These are phyloP conservation scores for Chrysoporthe puriensis DNA, from an alignment of 2,329 filamentous ascomycete species.

Conservation along the genomic window DNA sequence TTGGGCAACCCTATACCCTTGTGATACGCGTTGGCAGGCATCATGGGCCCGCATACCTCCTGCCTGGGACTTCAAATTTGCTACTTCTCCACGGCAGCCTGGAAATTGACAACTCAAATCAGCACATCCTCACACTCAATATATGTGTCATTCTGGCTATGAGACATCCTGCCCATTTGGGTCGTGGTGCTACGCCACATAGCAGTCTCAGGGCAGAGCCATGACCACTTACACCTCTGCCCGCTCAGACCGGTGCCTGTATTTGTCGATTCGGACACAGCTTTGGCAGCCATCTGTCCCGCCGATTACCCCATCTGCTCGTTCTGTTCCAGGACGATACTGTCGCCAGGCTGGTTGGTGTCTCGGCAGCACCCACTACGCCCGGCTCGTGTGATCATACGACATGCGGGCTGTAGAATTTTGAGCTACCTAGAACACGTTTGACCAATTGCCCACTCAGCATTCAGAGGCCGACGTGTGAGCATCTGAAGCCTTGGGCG, in stretches of 20 bases:
- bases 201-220: not conserved
- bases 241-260: not conserved
- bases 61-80: constrained; percentile 9
- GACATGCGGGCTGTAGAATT: not conserved
- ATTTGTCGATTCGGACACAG: too few relatives aligned
- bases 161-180: not conserved
- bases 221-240: not conserved
- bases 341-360: not conserved
- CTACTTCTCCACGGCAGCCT: not conserved
- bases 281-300: not conserved
- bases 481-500: not conserved
- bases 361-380: not conserved
- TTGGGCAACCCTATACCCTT: not conserved
- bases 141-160: not conserved
- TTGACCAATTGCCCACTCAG: not conserved
- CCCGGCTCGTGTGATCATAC: not conserved
- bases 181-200: not conserved
- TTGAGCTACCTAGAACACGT: not conserved
- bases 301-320: not conserved
- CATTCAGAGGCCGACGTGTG: not conserved
- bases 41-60: constrained; percentile 9
- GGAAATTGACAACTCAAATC: not conserved
- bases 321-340: not conserved
- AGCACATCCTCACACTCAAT: not conserved
- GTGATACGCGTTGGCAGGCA: constrained; percentile 1